phyloP scores from a whole-genome alignment of 768 basidiomycete species.

The Amanita rubescens region DNA sequence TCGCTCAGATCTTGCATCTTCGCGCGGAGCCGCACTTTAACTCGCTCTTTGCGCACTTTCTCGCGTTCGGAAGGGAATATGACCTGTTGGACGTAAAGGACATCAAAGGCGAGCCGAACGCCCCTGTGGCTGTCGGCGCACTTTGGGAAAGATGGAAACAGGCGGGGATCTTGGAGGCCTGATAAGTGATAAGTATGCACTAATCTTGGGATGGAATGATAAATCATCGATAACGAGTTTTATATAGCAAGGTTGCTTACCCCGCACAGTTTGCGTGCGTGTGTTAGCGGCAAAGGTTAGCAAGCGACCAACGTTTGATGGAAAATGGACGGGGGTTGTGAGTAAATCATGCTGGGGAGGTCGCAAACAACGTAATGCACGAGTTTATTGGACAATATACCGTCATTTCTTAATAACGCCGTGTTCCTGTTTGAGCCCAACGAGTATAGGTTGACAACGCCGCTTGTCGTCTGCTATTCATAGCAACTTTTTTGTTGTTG shows the following conservation, averaged over 20 bases:
- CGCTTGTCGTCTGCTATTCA: too few relatives aligned
- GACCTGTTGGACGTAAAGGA: slow-evolving; percentile 87
- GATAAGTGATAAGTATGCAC: not conserved
- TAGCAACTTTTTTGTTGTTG: too few relatives aligned
- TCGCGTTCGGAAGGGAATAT: slow-evolving; percentile 93
- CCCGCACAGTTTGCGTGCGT: not conserved
- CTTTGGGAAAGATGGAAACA: slow-evolving; percentile 90
- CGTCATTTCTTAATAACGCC: too few relatives aligned
- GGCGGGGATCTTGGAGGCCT: slow-evolving; percentile 61
- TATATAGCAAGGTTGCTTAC: not conserved
- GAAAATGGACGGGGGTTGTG: too few relatives aligned
- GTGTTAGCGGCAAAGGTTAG: not conserved
- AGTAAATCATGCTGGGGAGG: too few relatives aligned
- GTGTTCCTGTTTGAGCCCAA: too few relatives aligned
- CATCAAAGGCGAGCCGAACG: slow-evolving; percentile 59
- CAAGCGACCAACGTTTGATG: too few relatives aligned
- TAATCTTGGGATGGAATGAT: not conserved
- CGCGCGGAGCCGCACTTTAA: slow-evolving; percentile 95
- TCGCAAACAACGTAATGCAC: too few relatives aligned
- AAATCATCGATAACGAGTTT: not conserved
- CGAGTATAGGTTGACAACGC: too few relatives aligned
- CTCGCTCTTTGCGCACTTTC: slow-evolving; percentile 95
- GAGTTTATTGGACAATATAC: too few relatives aligned
- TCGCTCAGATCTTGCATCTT: slow-evolving; percentile 83
- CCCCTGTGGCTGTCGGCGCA: slow-evolving; percentile 63